Percentiles rank a stretch among this genome's conserved stretches.
phyloP scores from a whole-genome alignment of 129 eudicot species.

The Pseudognaphalium luteoalbum region DNA sequence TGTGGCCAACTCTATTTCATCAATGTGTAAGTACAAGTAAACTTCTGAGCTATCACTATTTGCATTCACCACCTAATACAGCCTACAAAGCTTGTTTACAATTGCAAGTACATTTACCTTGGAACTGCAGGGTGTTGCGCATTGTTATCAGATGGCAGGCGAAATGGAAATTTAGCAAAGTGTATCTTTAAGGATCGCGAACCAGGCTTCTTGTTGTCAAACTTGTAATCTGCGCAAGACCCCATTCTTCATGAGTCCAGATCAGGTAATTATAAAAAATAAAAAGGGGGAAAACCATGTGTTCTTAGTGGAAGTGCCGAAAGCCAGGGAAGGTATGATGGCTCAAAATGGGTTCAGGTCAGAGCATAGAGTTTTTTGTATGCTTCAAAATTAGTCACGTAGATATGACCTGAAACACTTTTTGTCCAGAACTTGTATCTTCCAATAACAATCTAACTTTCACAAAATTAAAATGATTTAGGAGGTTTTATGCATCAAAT shows the following conservation, averaged over 20 bases:
- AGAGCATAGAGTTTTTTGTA: background rate
- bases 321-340: background rate
- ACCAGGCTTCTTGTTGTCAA: conserved; percentile 72
- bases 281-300: background rate
- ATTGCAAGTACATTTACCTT: conserved; percentile 4
- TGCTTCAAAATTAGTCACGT: background rate
- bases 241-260: background rate
- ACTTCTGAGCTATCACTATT: background rate
- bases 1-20: conserved; percentile 1
- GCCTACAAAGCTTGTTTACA: background rate
- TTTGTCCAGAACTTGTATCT: background rate
- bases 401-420: background rate
- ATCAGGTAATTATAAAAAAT: background rate
- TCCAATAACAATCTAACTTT: background rate
- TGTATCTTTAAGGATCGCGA: conserved; percentile 55
- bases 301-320: background rate
- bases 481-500: background rate
- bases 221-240: conserved; percentile 60
- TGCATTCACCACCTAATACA: background rate
- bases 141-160: conserved; percentile 53
- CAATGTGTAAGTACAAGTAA: background rate
- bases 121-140: conserved; percentile 18
- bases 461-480: background rate
- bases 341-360: background rate
- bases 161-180: conserved; percentile 80